These are phyloP conservation scores for Drechslera avenae DNA, from an alignment of 2,329 filamentous ascomycete species.

Conservation along the genomic window DNA sequence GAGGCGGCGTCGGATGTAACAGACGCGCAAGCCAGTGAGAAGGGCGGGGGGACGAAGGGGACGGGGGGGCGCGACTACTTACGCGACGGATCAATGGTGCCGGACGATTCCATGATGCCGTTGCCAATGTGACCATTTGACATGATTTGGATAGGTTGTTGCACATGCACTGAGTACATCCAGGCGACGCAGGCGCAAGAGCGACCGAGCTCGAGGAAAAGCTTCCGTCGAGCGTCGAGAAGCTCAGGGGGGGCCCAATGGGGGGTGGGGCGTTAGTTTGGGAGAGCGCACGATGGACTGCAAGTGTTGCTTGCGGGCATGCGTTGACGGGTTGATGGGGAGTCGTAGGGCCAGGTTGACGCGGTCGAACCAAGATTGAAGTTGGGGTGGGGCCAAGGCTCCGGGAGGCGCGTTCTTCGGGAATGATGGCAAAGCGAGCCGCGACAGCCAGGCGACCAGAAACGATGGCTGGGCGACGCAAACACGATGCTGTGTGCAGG, in stretches of 20 bases:
- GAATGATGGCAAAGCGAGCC: neutral
- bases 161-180: constrained; percentile 50
- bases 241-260: constrained; percentile 30
- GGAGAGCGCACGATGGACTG: constrained; percentile 21
- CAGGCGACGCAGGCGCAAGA: constrained; percentile 45
- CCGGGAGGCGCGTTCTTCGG: constrained; percentile 11
- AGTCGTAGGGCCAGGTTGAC: constrained; percentile 2
- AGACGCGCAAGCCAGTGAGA: constrained; percentile 21
- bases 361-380: constrained; percentile 15
- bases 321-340: constrained; percentile 9
- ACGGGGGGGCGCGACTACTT: constrained; percentile 15
- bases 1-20: constrained; percentile 43
- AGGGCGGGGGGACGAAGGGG: neutral
- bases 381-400: constrained; percentile 17
- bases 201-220: constrained; percentile 39
- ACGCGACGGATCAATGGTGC: constrained; percentile 49
- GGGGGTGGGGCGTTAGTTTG: constrained; percentile 17
- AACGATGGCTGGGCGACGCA: no score
- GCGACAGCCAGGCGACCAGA: neutral
- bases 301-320: constrained; percentile 8
- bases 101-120: constrained; percentile 49
- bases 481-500: no score
- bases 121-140: constrained; percentile 49
- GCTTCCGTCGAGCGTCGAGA: constrained; percentile 23
- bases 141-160: constrained; percentile 42